Evolutionary conservation across 2,329 filamentous ascomycete species (phyloP).

Genomic region (Claviceps quebecensis): DNA sequence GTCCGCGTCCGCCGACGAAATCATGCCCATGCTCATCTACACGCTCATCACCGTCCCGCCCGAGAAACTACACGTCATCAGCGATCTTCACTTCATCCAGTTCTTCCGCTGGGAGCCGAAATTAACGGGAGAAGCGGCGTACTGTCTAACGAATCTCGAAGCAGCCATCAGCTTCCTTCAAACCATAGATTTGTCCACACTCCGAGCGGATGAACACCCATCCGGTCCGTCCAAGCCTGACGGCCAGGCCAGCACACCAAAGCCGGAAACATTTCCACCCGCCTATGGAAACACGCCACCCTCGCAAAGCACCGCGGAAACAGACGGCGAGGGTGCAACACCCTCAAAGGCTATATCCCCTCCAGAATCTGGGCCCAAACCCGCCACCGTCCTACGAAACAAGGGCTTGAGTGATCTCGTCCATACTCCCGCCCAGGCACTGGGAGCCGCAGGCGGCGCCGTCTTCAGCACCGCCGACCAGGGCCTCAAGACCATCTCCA

Average conservation of each 20-base stretch:
- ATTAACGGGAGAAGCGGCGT: slow-evolving; percentile 85
- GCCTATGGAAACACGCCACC: slow-evolving; percentile 32
- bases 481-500: slow-evolving; percentile 81
- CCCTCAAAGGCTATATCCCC: slow-evolving; percentile 24
- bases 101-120: slow-evolving; percentile 75
- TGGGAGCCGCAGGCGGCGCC: slow-evolving; percentile 72
- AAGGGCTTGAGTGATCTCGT: slow-evolving; percentile 74
- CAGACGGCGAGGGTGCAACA: slow-evolving; percentile 17
- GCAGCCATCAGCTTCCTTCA: slow-evolving; percentile 89
- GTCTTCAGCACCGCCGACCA: slow-evolving; percentile 83
- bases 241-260: slow-evolving; percentile 33
- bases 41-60: slow-evolving; percentile 83
- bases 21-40: slow-evolving; percentile 93
- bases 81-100: slow-evolving; percentile 91
- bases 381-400: slow-evolving; percentile 43
- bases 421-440: slow-evolving; percentile 66
- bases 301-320: slow-evolving; percentile 18
- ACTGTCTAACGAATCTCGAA: slow-evolving; percentile 91
- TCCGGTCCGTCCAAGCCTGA: slow-evolving; percentile 50
- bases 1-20: slow-evolving; percentile 89
- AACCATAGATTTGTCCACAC: slow-evolving; percentile 82
- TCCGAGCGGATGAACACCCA: slow-evolving; percentile 65
- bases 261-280: slow-evolving; percentile 41
- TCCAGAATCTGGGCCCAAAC: slow-evolving; percentile 26
- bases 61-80: slow-evolving; percentile 76